phyloP scores from a whole-genome alignment of 805 yeast species.

The Saccharomycopsis capsularis region DNA sequence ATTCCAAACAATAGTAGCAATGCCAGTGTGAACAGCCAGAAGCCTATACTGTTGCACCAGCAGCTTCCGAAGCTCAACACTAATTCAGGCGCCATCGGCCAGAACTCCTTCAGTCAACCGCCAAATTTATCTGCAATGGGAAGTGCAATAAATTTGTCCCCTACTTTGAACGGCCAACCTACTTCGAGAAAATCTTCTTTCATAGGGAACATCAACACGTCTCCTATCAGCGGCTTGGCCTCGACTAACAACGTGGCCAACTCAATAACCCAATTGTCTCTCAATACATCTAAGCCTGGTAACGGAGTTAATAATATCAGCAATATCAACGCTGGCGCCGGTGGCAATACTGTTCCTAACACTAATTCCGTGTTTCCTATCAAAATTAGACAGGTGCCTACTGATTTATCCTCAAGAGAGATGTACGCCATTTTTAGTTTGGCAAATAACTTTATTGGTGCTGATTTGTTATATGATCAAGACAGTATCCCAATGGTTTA shows the following conservation, averaged over 20 bases:
- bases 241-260: constrained; percentile 3
- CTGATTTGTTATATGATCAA: constrained; percentile 39
- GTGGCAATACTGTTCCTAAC: constrained; percentile 10
- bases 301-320: neutral
- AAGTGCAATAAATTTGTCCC: constrained; percentile 15
- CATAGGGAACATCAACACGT: constrained; percentile 9
- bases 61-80: constrained; percentile 20
- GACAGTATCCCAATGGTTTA: constrained; percentile 16
- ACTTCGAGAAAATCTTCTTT: constrained; percentile 16
- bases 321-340: constrained; percentile 7
- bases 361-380: constrained; percentile 26
- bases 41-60: constrained; percentile 16
- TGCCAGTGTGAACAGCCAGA: neutral
- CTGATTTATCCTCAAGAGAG: constrained; percentile 59
- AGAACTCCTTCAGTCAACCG: constrained; percentile 6
- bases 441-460: constrained; percentile 52
- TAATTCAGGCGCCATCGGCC: neutral
- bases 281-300: constrained; percentile 5
- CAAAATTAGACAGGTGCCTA: constrained; percentile 51
- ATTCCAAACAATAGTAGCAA: neutral
- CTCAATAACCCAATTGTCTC: constrained; percentile 15
- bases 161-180: constrained; percentile 16
- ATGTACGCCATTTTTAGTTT: constrained; percentile 60
- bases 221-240: constrained; percentile 8
- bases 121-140: constrained; percentile 5